phyloP scores from a whole-genome alignment of 495 filamentous ascomycete genomes.

The Talaromyces liani region DNA sequence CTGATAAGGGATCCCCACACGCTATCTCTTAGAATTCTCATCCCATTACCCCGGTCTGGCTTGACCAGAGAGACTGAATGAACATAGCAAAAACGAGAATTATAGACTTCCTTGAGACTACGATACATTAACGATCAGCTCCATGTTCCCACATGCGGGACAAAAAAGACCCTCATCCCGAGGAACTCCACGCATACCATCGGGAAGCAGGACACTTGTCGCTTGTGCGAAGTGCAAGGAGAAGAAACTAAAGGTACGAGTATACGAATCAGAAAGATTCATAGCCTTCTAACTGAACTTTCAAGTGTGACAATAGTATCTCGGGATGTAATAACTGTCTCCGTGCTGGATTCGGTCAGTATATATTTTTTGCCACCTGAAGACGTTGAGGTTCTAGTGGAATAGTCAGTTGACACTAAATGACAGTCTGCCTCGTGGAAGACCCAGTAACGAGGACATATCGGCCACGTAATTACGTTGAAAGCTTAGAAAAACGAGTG shows the following conservation, averaged over 20 bases:
- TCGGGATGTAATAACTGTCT: background rate
- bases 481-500: conserved; percentile 12
- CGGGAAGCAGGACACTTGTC: background rate
- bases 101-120: background rate
- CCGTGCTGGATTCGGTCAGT: conserved; percentile 1
- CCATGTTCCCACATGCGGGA: conserved; percentile 1
- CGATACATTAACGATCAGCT: background rate
- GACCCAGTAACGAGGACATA: conserved; percentile 12
- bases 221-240: background rate
- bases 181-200: background rate
- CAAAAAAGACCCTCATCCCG: background rate
- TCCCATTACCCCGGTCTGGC: no score
- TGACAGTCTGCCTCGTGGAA: conserved; percentile 11
- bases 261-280: background rate
- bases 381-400: background rate
- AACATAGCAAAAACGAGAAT: background rate
- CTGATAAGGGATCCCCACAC: no score
- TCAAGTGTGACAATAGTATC: background rate
- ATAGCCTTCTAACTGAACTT: background rate
- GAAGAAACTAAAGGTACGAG: background rate
- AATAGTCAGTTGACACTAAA: background rate
- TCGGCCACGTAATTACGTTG: conserved; percentile 12
- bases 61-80: background rate
- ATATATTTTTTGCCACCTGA: background rate
- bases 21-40: no score